Evolutionary conservation across 371 early-diverging fungal genomes (phyloP).

Genomic region (Syncephalastrum monosporum): DNA sequence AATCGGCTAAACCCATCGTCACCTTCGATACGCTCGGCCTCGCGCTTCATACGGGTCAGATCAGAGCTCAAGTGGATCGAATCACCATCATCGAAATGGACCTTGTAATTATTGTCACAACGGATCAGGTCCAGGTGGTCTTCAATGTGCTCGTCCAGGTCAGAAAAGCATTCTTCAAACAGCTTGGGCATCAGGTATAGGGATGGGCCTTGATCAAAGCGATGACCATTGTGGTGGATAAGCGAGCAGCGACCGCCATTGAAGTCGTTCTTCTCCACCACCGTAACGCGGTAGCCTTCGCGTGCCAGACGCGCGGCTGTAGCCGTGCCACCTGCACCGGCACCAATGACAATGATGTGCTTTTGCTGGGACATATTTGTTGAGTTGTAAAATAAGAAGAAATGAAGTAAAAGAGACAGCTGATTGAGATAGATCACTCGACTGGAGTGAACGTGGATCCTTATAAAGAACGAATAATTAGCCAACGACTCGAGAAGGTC

Average conservation of each 20-base stretch:
- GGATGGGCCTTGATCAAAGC: constrained; percentile 69
- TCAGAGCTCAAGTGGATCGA: constrained; percentile 51
- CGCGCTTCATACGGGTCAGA: constrained; percentile 48
- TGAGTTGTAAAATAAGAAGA: too few species aligned
- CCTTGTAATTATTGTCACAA: constrained; percentile 63
- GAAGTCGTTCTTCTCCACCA: constrained; percentile 61
- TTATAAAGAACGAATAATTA: too few species aligned
- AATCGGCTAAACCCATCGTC: constrained; percentile 41
- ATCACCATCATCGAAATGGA: constrained; percentile 59
- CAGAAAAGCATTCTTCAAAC: constrained; percentile 57
- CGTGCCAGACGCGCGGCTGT: constrained; percentile 59
- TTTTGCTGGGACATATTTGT: constrained; percentile 10
- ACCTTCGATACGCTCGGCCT: constrained; percentile 58
- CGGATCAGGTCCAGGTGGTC: constrained; percentile 53
- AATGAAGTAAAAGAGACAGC: too few species aligned
- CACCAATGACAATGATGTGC: constrained; percentile 50
- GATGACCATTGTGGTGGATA: constrained; percentile 48
- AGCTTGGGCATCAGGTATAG: constrained; percentile 62
- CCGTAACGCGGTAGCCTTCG: constrained; percentile 53
- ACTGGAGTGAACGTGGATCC: too few species aligned
- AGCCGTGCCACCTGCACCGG: constrained; percentile 62
- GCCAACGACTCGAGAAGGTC: too few species aligned
- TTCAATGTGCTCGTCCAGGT: constrained; percentile 50
- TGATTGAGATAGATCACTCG: too few species aligned
- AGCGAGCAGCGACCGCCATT: constrained; percentile 61